Evolutionary conservation across 176 grass and related monocot genomes (phyloP), one percentile per base, ranked within the genome.

Genomic region (Oryza rufipogon): DNA sequence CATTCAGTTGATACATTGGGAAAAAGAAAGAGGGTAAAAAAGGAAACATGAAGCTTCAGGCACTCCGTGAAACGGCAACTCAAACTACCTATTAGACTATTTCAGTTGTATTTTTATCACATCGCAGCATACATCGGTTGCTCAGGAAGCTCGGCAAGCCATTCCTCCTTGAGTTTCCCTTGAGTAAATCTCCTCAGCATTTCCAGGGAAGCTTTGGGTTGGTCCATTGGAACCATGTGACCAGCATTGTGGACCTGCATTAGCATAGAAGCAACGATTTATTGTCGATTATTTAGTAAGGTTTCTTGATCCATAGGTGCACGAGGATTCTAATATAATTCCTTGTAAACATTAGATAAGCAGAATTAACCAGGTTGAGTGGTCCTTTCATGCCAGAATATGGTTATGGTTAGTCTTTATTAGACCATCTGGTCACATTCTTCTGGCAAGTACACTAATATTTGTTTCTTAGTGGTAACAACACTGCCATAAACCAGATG

Each of bases 171-270:
- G 19, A 95, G 87, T 64, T 90, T 92, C 17, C 85, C 91, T 45
- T 89, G 85, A 5, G 87, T 95, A 73, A 94, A 98, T 73, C 83
- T 91, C 75, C 71, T 98, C 39, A 95, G 77, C 91, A 98, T 98
- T 81, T 98, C 89, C 42, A 95, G 80, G 74, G 96, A 54, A 68
- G 93, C 87, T 71, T 94, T 95, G 0, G 92, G 96, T 13, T 98
- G 96, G 84, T 98, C 96, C 96, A 98, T 98, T 20, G 93, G 96
- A 51, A 98, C 96, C 96, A 98, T 94, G 83, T 98, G 93, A 25
- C 91, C 96, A 5, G 96, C 93, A 90, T 98, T 91, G 68, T 94
- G 89, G 64, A 98, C 86, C 93, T 98, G 84, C 68, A 66, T 83
- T 80, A 39, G 63, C 56, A 64, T 39, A 52, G n/a, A 74, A 71